Evolutionary conservation across 768 basidiomycete species (phyloP), one percentile per base, ranked within the genome.

Genomic region (Amyloporia xantha): DNA sequence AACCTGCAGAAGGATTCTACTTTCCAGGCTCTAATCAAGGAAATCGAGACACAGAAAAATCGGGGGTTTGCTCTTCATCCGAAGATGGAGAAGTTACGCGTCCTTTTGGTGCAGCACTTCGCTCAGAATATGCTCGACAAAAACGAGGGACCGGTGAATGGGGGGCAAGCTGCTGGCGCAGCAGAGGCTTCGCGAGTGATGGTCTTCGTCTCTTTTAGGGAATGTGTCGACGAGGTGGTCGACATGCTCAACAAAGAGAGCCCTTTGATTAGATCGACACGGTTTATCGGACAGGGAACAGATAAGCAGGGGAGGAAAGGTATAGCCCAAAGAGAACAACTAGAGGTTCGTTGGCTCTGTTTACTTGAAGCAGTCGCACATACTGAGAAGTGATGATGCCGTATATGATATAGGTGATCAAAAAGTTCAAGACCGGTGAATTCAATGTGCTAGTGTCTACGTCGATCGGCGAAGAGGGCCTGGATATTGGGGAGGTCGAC

Each of bases 401-500:
- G n/a, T n/a, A n/a, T 33, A 33, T 15, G 42, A 47, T 42, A n/a
- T 44, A 97, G 93, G 76, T 90, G 26, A 90, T 99, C 60, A 71
- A 82, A 50, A 79, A 80, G 54, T 98, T 99, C 72, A 93, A 93
- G 63, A 70, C 68, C 3, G 92, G 91, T 10, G 82, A 82, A 50
- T 91, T 79, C 64, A 99, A 99, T 57, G 83, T 96, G 30, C 71
- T 99, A 10, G 95, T 99, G 6, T 87, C 94, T 1, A 98, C 96
- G 4, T 95, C 88, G 3, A 91, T 99, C 47, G 96, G 96, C 19
- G 96, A 99, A 68, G 96, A 99, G 66, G 96, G 96, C 49, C 74
- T 99, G 15, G 96, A 99, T 64, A 99, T 99, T 48, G 96, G 96
- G 26, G 94, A 96, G 63, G 85, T 99, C 13, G 96, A 99, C 63